Base-by-base conservation (phyloP, 176 grass and related monocot species). In the Carex pumila region DNA sequence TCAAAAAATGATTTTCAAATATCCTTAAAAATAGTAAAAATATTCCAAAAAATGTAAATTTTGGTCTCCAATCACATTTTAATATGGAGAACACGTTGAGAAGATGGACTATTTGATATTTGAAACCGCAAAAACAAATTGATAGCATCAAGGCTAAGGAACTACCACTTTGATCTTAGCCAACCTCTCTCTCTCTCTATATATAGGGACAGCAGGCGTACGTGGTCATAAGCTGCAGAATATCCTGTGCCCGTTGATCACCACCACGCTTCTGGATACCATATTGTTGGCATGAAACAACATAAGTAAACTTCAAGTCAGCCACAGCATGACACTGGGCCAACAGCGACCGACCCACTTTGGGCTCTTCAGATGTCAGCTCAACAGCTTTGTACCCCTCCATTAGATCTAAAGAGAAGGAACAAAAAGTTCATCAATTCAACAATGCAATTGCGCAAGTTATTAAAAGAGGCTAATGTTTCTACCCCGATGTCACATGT, bases 271-370 rank as follows among this genome's bases (percentile, higher is more conserved):
- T 98, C 81, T 98, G 95, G 58, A 98, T 94, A 86, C 95, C 95
- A n/a, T 98, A 98, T 87, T 93, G 87, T 61, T 98, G 95, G 84
- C 95, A 98, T 45, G 95, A 98, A 41, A 98, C 92, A 79, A 98
- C 92, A 75, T 94, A 98, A 74, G 95, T 93, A 85, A 98, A 98
- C 87, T 98, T 98, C 92, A 98, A 91, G 84, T 98, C 95, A 82
- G 95, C 95, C 65, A 94, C 90, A 87, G 92, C 95, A 87, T 98
- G 94, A 79, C 92, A 98, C 85, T 94, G 89, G 50, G 92, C 71
- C 82, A 88, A 86, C 34, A 98, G 83, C 66, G 70, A 85, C 14
- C 90, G 90, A 54, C 81, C 85, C 60, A 87, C 72, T 65, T 90
- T 90, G 17, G 83, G 70, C 60, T 98, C 95, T 52, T 93, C 92